Evolutionary conservation across 306 rosid species (phyloP).

Genomic region (Purshia tridentata): DNA sequence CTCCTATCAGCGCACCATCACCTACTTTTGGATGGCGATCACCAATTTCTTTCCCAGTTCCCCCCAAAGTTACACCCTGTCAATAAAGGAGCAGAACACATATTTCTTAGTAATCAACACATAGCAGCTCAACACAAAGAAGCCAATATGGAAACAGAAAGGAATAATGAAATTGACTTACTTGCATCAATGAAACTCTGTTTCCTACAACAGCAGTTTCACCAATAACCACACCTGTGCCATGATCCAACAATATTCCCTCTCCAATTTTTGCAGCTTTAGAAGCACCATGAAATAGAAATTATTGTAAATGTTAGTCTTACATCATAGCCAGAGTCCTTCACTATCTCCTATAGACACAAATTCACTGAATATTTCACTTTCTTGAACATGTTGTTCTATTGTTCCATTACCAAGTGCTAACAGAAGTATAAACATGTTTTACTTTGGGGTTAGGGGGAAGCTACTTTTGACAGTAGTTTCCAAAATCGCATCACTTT

Average conservation of each 20-base stretch:
- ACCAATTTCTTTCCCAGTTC: constrained; percentile 79
- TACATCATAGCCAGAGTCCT: constrained; percentile 23
- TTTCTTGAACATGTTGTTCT: not conserved
- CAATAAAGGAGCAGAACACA: constrained; percentile 3
- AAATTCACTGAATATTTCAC: not conserved
- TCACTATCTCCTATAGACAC: constrained; percentile 18
- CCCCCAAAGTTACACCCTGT: constrained; percentile 93
- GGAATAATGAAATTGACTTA: constrained; percentile 41
- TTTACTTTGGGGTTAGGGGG: no score
- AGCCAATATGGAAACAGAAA: constrained; percentile 5
- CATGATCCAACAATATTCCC: constrained; percentile 94
- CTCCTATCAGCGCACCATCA: constrained; percentile 88
- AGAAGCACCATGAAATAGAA: constrained; percentile 14
- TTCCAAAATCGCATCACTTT: not conserved
- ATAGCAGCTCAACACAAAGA: not conserved
- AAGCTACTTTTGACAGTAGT: not conserved
- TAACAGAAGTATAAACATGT: not conserved
- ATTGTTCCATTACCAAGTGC: not conserved
- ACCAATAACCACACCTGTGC: constrained; percentile 93
- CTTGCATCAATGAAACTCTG: constrained; percentile 96
- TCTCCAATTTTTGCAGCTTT: constrained; percentile 93
- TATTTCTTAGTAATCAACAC: not conserved
- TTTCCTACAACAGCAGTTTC: constrained; percentile 93
- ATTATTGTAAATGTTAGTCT: constrained; percentile 22
- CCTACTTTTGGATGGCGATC: constrained; percentile 95